Evolutionary conservation across 2,329 filamentous ascomycete species (phyloP), one percentile per base, ranked within the genome.

Genomic region (Macrophomina pseudophaseolina): DNA sequence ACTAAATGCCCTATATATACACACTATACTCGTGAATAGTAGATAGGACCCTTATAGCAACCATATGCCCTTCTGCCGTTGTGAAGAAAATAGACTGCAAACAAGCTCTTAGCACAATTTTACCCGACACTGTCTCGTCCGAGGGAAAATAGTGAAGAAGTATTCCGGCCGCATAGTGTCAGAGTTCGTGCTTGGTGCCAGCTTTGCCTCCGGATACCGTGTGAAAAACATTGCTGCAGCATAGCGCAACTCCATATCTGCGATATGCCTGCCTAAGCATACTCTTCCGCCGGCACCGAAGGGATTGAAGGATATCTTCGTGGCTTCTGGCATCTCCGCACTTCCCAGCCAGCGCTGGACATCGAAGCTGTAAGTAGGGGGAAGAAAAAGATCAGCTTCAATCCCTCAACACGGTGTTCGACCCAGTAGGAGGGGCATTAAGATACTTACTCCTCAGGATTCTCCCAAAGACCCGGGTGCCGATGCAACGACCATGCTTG

Each of bases 241-340:
- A 42, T 86, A 80, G 8, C 85, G 79, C 38, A 88, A 70, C 70
- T 88, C 86, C 75, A 86, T 86, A 18, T 79, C 76, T 0, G 90
- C 90, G 69, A 92, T 86, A 71, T 92, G 89, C 4, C 87, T 86
- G 0, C 90, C 90, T 5, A 92, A 80, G 70, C 90, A 92, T 76
- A 90, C 89, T 30, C 89, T 81, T 0, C 89, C 87, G 0, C 90
- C 90, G 23, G 86, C 90, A 1, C 89, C 87, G 74, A 92, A 92
- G 0, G 89, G 88, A 81, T 88, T 87, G 69, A 89, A 91, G 16
- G 86, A 85, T 2, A 84, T 81, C 62, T 85, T 83, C 0, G 76
- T 75, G 1, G 70, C 72, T 0, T 72, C 68, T 0, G 74, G 72
- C 2, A 68, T 67, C 7, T 72, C 73, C 4, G 14, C 28, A 23